These are phyloP conservation scores for Eucalyptus curtisii DNA, from an alignment of 345 rosid genomes.

Conservation along the genomic window DNA sequence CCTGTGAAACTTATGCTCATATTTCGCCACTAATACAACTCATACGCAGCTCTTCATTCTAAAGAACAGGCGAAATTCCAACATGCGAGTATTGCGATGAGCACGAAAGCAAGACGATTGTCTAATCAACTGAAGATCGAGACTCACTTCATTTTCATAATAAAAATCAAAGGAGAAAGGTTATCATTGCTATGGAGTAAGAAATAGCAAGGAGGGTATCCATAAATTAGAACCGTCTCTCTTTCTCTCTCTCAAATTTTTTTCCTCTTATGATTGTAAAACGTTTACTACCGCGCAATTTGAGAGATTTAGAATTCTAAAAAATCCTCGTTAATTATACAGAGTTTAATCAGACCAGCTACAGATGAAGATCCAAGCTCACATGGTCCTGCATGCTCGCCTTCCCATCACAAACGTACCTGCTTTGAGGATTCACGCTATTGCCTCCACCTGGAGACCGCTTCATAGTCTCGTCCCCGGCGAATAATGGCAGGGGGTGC, in stretches of 20 bases:
- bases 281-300: not conserved
- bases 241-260: not conserved
- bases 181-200: not conserved
- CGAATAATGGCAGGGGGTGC: slow-evolving; percentile 23
- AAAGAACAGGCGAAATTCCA: not conserved
- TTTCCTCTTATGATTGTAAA: not conserved
- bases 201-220: not conserved
- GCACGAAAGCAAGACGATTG: not conserved
- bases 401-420: slow-evolving; percentile 37
- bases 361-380: slow-evolving; percentile 98
- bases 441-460: slow-evolving; percentile 13
- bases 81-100: not conserved
- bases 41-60: not conserved
- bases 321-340: not conserved
- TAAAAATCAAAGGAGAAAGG: not conserved
- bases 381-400: slow-evolving; percentile 58
- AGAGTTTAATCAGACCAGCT: not conserved
- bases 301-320: not conserved
- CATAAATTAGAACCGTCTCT: not conserved
- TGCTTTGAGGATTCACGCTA: slow-evolving; percentile 11
- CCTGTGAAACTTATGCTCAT: not conserved
- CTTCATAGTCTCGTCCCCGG: slow-evolving; percentile 15
- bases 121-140: not conserved
- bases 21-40: not conserved
- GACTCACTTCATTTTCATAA: not conserved